phyloP scores from a whole-genome alignment of 2,329 filamentous ascomycete genomes.

The Sarocladium oryzae region DNA sequence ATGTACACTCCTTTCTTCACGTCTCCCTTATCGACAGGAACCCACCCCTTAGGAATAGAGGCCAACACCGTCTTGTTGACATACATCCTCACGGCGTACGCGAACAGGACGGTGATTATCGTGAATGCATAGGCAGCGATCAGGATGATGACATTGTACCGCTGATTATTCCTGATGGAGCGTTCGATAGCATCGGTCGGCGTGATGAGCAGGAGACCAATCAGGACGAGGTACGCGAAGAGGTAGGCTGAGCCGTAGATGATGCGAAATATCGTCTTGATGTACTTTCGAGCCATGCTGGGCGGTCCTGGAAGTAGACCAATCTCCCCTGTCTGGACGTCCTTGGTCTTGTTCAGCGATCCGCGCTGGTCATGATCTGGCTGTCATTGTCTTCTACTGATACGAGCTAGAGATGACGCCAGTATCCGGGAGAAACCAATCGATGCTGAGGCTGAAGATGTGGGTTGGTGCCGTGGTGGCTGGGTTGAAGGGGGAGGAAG shows the following conservation, averaged over 20 bases:
- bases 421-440: not conserved
- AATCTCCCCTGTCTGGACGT: not conserved
- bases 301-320: slow-evolving; percentile 4
- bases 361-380: slow-evolving; percentile 3
- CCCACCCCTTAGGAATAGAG: slow-evolving; percentile 78
- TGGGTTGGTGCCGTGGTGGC: slow-evolving; percentile 2
- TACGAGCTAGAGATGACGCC: slow-evolving; percentile 4
- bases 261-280: slow-evolving; percentile 56
- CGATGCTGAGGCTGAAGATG: not conserved
- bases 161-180: slow-evolving; percentile 57
- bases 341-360: not conserved
- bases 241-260: slow-evolving; percentile 77
- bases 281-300: slow-evolving; percentile 29
- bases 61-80: slow-evolving; percentile 74
- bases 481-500: not conserved
- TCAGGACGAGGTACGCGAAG: slow-evolving; percentile 65
- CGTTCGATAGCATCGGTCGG: slow-evolving; percentile 78
- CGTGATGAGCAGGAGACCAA: slow-evolving; percentile 69
- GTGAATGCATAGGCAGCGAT: slow-evolving; percentile 70
- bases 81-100: slow-evolving; percentile 81
- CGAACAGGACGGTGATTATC: slow-evolving; percentile 60
- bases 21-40: slow-evolving; percentile 81
- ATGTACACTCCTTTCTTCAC: slow-evolving; percentile 67
- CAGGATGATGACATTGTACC: slow-evolving; percentile 79
- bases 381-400: slow-evolving; percentile 3